Conservation (phyloP, 768 basidiomycete genomes). For the Leccinum sublutescens region DNA sequence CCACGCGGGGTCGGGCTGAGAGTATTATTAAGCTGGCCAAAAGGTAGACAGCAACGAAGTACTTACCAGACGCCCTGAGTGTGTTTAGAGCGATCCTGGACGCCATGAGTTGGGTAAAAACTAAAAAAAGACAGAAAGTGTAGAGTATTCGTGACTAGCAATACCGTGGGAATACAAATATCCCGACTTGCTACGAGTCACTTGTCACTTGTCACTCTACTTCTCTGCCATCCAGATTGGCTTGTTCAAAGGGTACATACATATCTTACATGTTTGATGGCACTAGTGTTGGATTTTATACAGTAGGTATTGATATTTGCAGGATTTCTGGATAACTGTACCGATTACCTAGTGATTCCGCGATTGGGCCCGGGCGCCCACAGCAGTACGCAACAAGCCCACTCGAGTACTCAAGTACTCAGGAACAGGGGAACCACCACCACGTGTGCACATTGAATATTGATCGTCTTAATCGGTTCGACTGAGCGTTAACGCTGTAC, state of each 20-base stretch:
- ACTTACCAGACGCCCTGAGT: constrained; percentile 58
- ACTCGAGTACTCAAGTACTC: not conserved
- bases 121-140: constrained; percentile 5
- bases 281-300: too few species aligned
- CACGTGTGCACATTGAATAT: not conserved
- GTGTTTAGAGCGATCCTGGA: constrained; percentile 70
- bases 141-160: constrained; percentile 8
- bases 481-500: not conserved
- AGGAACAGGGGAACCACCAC: not conserved
- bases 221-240: too few species aligned
- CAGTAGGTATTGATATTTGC: too few species aligned
- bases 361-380: too few species aligned
- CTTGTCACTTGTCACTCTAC: not conserved
- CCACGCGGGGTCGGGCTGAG: constrained; percentile 54
- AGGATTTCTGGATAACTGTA: too few species aligned
- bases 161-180: constrained; percentile 32
- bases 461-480: not conserved
- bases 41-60: not conserved
- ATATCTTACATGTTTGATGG: too few species aligned
- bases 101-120: constrained; percentile 44
- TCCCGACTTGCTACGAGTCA: constrained; percentile 30
- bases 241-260: too few species aligned
- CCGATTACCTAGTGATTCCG: too few species aligned
- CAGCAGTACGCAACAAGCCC: not conserved
- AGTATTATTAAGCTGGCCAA: not conserved